These are phyloP conservation scores for Coprinopsis strossmayeri DNA, from an alignment of 768 basidiomycete genomes.

Conservation along the genomic window DNA sequence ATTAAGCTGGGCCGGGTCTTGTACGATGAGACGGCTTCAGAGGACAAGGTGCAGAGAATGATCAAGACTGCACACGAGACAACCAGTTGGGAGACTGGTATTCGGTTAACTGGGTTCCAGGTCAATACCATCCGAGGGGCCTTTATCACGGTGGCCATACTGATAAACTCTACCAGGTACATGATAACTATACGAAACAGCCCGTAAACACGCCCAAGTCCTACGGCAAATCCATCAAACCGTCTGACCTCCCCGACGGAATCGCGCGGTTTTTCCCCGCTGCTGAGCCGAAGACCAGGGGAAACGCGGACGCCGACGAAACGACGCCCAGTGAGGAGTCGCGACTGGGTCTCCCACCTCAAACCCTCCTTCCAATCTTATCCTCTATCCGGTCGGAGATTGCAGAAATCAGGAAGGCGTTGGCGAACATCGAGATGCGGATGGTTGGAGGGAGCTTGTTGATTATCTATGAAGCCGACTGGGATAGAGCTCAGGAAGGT, in stretches of 20 bases:
- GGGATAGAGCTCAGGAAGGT: conserved; percentile 34
- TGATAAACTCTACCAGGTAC: conserved; percentile 43
- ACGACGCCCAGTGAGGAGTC: conserved; percentile 11
- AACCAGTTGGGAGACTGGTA: conserved; percentile 69
- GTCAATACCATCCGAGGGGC: conserved; percentile 31
- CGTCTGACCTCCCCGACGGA: conserved; percentile 67
- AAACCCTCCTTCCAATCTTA: conserved; percentile 53
- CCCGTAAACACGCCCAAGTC: conserved; percentile 61
- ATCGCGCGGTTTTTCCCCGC: conserved; percentile 76
- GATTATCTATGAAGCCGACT: conserved; percentile 63
- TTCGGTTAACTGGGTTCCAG: conserved; percentile 88
- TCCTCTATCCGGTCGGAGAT: conserved; percentile 45
- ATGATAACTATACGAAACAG: conserved; percentile 50
- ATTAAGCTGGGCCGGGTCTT: conserved; percentile 89
- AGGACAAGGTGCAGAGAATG: conserved; percentile 80
- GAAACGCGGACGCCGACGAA: background rate
- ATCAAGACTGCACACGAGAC: conserved; percentile 57
- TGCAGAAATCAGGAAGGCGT: conserved; percentile 25
- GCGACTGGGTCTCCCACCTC: conserved; percentile 46
- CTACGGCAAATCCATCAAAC: conserved; percentile 73
- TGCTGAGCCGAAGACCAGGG: conserved; percentile 11
- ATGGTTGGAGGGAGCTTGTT: conserved; percentile 82
- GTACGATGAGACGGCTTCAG: conserved; percentile 60
- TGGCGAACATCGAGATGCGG: conserved; percentile 56
- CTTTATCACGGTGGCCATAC: background rate